Conservation (phyloP, 2,329 filamentous ascomycete genomes). For the Diaporthe eres region DNA sequence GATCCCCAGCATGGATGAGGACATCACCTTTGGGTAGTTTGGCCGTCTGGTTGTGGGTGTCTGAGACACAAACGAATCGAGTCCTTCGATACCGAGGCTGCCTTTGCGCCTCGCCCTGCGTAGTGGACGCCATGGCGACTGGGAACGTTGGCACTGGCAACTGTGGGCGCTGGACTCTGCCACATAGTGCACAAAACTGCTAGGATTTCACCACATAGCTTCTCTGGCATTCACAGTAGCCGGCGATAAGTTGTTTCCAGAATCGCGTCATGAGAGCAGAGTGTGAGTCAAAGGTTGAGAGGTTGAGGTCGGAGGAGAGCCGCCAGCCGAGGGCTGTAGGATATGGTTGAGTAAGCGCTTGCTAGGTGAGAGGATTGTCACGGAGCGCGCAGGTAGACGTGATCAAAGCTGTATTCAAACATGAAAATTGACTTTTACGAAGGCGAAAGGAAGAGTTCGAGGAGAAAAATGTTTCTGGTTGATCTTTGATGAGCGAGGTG, state of each 20-base stretch:
- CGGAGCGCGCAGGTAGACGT: not conserved
- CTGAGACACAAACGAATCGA: constrained; percentile 81
- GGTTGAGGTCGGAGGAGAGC: not conserved
- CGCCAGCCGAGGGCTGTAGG: not conserved
- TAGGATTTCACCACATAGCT: not conserved
- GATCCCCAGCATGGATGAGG: constrained; percentile 81
- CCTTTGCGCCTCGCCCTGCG: not conserved
- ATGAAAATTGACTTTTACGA: too few species aligned
- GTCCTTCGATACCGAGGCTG: constrained; percentile 59
- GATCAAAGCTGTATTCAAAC: not conserved
- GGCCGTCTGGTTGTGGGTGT: constrained; percentile 78
- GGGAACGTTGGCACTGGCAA: not conserved
- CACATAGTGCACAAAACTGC: constrained; percentile 24
- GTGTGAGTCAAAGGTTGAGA: not conserved
- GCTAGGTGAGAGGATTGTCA: not conserved
- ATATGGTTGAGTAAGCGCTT: not conserved
- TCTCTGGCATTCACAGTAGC: constrained; percentile 8
- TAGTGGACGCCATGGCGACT: constrained; percentile 25
- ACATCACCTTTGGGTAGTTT: constrained; percentile 80
- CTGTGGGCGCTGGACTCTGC: not conserved
- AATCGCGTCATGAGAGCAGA: constrained; percentile 14
- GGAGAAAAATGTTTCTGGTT: too few species aligned
- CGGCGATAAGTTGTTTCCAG: not conserved
- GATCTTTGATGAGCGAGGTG: not conserved
- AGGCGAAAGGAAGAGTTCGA: not conserved